These are phyloP conservation scores for Aspergillus fischeri DNA, from an alignment of 2,329 filamentous ascomycete genomes.

Conservation along the genomic window DNA sequence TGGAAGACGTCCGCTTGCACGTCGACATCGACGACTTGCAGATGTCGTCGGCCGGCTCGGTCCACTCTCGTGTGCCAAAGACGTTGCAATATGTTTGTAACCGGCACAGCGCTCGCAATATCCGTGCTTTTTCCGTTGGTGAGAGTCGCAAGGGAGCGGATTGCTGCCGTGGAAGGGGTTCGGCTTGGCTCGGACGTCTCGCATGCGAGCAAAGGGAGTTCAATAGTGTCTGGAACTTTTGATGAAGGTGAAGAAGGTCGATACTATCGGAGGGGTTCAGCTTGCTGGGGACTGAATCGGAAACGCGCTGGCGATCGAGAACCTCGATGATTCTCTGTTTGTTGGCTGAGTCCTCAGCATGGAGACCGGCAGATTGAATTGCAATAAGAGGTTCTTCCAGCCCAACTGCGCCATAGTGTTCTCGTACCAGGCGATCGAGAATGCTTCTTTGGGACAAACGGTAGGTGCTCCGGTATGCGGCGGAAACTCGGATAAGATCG, in stretches of 20 bases:
- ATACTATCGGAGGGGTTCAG: slow-evolving; percentile 2
- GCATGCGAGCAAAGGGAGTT: slow-evolving; percentile 3
- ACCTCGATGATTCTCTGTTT: slow-evolving; percentile 9
- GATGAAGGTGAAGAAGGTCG: slow-evolving; percentile 8
- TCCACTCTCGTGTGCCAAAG: slow-evolving; percentile 13
- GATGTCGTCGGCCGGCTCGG: not conserved
- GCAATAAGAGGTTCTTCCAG: slow-evolving; percentile 11
- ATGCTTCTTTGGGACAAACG: slow-evolving; percentile 4
- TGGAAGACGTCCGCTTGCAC: slow-evolving; percentile 4
- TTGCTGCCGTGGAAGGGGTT: slow-evolving; percentile 1
- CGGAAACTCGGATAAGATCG: slow-evolving; percentile 8
- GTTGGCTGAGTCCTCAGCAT: slow-evolving; percentile 9
- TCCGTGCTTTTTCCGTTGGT: slow-evolving; percentile 5
- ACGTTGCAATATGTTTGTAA: slow-evolving; percentile 16
- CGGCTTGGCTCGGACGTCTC: not conserved
- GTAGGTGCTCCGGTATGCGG: slow-evolving; percentile 10
- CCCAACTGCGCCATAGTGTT: slow-evolving; percentile 8
- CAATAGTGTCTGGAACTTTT: slow-evolving; percentile 4
- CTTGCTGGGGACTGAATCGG: not conserved
- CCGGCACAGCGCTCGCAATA: slow-evolving; percentile 13
- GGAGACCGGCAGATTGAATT: slow-evolving; percentile 9
- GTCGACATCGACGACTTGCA: not conserved
- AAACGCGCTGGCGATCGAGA: slow-evolving; percentile 9
- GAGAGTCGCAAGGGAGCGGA: not conserved
- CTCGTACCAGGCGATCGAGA: slow-evolving; percentile 7